Percentiles rank a stretch among this genome's conserved stretches.
phyloP scores from a whole-genome alignment of 768 basidiomycete genomes.

The Brasilioporus rufonigricans region DNA sequence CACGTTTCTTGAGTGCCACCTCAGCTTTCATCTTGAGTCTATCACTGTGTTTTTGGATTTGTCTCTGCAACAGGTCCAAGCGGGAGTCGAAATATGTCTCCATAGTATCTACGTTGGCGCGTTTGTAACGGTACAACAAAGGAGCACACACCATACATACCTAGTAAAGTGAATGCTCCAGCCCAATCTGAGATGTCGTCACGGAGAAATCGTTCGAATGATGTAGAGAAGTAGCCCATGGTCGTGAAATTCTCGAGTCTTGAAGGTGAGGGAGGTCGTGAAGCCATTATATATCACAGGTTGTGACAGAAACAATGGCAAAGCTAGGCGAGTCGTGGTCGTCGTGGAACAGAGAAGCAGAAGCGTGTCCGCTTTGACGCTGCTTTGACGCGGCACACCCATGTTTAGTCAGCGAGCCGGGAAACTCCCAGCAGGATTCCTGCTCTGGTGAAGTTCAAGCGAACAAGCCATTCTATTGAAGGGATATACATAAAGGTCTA shows the following conservation, averaged over 20 bases:
- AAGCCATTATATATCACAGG: conserved; percentile 28
- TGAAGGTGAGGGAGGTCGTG: conserved; percentile 39
- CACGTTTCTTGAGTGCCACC: conserved; percentile 68
- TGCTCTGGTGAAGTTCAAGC: not conserved
- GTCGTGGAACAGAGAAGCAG: conserved; percentile 4
- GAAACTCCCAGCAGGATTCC: not conserved
- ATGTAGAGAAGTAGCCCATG: conserved; percentile 58
- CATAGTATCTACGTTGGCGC: conserved; percentile 64
- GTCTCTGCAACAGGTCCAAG: conserved; percentile 77
- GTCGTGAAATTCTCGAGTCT: conserved; percentile 31
- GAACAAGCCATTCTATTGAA: conserved; percentile 18
- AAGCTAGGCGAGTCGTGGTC: not conserved
- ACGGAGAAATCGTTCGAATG: conserved; percentile 71
- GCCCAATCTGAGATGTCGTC: conserved; percentile 78
- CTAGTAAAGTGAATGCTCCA: conserved; percentile 82
- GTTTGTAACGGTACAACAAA: not conserved
- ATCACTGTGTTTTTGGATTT: conserved; percentile 84
- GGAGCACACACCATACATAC: conserved; percentile 39
- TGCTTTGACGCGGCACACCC: not conserved
- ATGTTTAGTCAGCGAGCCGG: conserved; percentile 24
- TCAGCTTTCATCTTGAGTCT: conserved; percentile 80
- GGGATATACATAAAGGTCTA: conserved; percentile 42
- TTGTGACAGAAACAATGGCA: conserved; percentile 15
- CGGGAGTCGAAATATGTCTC: conserved; percentile 96
- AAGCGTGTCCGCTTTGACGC: conserved; percentile 2